Conservation (phyloP, 2,329 filamentous ascomycete genomes). For the Drechslerella coelobrocha region DNA sequence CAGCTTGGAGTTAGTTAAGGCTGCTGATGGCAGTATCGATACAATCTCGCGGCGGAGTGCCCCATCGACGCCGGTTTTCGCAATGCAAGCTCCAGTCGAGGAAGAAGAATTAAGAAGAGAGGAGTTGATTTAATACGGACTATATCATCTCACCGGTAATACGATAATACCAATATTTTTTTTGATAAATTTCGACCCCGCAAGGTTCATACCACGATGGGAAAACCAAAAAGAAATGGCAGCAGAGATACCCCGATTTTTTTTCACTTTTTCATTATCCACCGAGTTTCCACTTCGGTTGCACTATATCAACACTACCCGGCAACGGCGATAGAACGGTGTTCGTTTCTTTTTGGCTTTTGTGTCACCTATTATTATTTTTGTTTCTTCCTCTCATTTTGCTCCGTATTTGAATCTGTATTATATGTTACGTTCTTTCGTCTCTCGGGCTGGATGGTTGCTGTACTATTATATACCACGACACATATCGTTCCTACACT, state of each 20-base stretch:
- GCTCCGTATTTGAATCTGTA: too few relatives aligned
- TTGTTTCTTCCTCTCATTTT: too few relatives aligned
- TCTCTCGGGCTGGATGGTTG: too few relatives aligned
- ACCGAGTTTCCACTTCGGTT: not conserved
- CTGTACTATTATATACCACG: too few relatives aligned
- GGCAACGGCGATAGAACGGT: slow-evolving; percentile 8
- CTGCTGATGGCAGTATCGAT: slow-evolving; percentile 33
- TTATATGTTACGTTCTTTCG: too few relatives aligned
- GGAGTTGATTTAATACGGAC: not conserved
- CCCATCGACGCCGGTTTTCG: slow-evolving; percentile 32
- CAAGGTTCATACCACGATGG: not conserved
- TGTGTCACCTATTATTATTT: too few relatives aligned
- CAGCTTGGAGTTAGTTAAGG: slow-evolving; percentile 42
- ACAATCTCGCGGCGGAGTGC: slow-evolving; percentile 22
- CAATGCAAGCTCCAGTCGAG: slow-evolving; percentile 21
- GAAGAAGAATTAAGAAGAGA: slow-evolving; percentile 10
- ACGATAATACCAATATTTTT: slow-evolving; percentile 14
- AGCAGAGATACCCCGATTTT: not conserved
- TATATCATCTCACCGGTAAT: slow-evolving; percentile 25
- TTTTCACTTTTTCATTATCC: slow-evolving; percentile 2
- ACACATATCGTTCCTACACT: too few relatives aligned
- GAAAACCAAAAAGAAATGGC: slow-evolving; percentile 12
- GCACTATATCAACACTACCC: not conserved
- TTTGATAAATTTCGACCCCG: too few relatives aligned
- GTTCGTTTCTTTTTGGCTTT: not conserved